Base-by-base conservation (phyloP, 106 monocot genomes). In the Hemerocallis citrina region DNA sequence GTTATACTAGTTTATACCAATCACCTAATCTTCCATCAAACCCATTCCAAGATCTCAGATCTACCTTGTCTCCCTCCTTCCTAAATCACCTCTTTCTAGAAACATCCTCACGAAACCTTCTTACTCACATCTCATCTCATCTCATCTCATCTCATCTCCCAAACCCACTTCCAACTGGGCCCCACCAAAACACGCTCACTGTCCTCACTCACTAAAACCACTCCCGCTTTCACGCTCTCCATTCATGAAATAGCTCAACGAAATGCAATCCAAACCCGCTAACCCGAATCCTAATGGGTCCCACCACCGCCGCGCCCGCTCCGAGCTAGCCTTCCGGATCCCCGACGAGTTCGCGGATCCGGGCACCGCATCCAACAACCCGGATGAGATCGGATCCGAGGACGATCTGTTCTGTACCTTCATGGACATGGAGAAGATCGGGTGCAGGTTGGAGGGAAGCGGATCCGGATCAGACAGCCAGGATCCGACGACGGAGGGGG, bases 361-460 rank as follows among this genome's bases (percentile, higher is more conserved):
- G 29, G 31, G 25, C 3, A 23, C 27, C 21, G 34, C 59, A 13
- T 47, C 74, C 13, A 69, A 64, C 60, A 71, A 55, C 52, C 58
- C 63, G 47, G 81, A 75, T 19, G 81, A 81, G 34, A 59, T 72
- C 52, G 75, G 42, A 49, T 62, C 61, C 30, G 61, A 62, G 44
- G 82, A 82, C 60, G 82, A 82, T 41, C 62, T 73, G 4, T 70
- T 82, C 58, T 55, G 63, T 37, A 71, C 82, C 10, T 82, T 61
- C 62, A 77, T 82, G 74, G 82, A 82, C 62, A 69, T 82, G 6
- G 77, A 82, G 66, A 82, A 77, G 74, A 77, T 82, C 21, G 73
- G 69, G 3, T 60, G 48, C 30, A 69, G 65, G 49, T 23, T 70
- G 30, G 82, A 77, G 20, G 77, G 60, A 11, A 64, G 66, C 41